Percentiles rank a stretch among this genome's conserved stretches.
These are phyloP conservation scores for Lipomyces yamanashiensis DNA, from an alignment of 805 yeast species.

Conservation along the genomic window DNA sequence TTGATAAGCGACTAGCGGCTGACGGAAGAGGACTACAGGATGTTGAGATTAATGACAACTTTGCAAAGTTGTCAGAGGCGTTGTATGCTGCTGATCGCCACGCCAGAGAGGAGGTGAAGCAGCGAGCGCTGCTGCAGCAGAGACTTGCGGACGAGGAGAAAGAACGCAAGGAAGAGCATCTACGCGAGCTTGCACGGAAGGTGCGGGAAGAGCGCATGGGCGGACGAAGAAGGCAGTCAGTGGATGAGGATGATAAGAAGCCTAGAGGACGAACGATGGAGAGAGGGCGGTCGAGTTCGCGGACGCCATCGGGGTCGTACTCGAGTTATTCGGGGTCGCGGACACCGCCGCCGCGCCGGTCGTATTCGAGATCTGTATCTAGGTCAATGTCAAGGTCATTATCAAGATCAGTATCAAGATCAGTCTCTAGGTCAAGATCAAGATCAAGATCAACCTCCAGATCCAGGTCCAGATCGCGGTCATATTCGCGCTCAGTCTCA, in stretches of 20 bases:
- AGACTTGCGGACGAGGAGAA: slow-evolving; percentile 57
- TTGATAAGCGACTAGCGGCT: slow-evolving; percentile 75
- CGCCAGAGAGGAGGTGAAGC: slow-evolving; percentile 60
- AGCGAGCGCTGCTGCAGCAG: slow-evolving; percentile 56
- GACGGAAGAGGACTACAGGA: slow-evolving; percentile 49
- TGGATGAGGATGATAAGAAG: slow-evolving; percentile 16
- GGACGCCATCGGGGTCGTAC: slow-evolving; percentile 14
- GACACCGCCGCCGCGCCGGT: slow-evolving; percentile 6
- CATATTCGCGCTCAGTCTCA: not conserved
- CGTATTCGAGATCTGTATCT: slow-evolving; percentile 3
- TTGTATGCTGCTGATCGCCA: slow-evolving; percentile 67
- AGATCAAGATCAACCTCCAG: slow-evolving; percentile 19
- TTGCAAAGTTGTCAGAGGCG: slow-evolving; percentile 69
- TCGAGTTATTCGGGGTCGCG: slow-evolving; percentile 18
- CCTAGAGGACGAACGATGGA: slow-evolving; percentile 18
- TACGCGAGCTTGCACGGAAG: slow-evolving; percentile 56
- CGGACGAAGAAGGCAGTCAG: slow-evolving; percentile 40
- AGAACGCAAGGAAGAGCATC: slow-evolving; percentile 55
- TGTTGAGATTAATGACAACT: slow-evolving; percentile 58
- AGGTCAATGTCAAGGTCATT: slow-evolving; percentile 5
- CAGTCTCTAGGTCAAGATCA: slow-evolving; percentile 25
- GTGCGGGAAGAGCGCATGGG: slow-evolving; percentile 50
- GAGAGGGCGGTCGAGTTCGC: slow-evolving; percentile 9
- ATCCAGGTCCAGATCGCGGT: slow-evolving; percentile 12
- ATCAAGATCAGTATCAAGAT: slow-evolving; percentile 16